Percentiles rank a stretch among this genome's conserved stretches.
phyloP scores from a whole-genome alignment of 768 basidiomycete species.

The Trametes cubensis region DNA sequence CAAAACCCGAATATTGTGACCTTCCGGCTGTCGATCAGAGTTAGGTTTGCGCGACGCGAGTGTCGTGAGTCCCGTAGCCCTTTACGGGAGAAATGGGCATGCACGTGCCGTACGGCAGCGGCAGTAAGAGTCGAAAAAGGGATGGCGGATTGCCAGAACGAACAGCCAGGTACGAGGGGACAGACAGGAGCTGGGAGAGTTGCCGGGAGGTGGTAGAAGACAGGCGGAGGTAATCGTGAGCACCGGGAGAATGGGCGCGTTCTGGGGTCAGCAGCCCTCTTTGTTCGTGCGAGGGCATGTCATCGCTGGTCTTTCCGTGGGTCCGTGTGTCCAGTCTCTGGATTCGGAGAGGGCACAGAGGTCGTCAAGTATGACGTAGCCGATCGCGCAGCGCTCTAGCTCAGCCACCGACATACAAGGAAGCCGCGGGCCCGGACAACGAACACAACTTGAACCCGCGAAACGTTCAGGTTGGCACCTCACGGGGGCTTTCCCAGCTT shows the following conservation, averaged over 20 bases:
- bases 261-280: background rate
- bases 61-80: background rate
- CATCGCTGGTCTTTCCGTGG: no score
- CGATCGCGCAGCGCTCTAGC: no score
- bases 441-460: no score
- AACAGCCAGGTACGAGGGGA: background rate
- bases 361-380: no score
- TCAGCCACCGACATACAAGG: no score
- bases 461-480: no score
- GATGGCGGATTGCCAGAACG: background rate
- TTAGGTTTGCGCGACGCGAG: background rate
- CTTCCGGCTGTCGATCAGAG: background rate
- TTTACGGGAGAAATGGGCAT: background rate
- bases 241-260: background rate
- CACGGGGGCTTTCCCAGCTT: no score
- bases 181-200: background rate
- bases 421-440: no score
- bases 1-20: background rate
- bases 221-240: conserved; percentile 1
- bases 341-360: no score
- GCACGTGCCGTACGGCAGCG: background rate
- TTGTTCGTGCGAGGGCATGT: no score
- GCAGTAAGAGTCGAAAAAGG: background rate
- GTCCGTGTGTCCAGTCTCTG: no score
- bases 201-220: background rate